Base-by-base conservation (phyloP, 1,139 yeast species). In the Taphrina flavorubra region DNA sequence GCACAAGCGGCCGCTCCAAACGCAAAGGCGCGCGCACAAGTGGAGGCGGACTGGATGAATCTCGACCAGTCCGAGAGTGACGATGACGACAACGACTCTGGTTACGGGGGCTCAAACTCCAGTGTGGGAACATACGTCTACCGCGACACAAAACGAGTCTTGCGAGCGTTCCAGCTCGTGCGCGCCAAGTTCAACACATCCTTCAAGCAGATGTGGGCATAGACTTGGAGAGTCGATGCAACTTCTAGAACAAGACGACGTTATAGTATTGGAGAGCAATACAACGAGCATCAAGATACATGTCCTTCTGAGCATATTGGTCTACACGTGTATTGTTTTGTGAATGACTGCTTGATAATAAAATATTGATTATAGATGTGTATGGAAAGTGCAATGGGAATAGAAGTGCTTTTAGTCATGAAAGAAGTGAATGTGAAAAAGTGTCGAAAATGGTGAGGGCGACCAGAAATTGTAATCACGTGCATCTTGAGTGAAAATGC, bases 191-290 rank as follows among this genome's bases (percentile, higher is more conserved):
- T 68, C 58, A 59, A 68, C 31, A 51, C 53, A 6, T 34, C 67
- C 16, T 68, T 68, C 49, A 59, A 51, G 34, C 62, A 66, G 49
- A 68, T 64, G 68, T 68, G 69, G 69, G 70, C 70, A 40, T 68
- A 68, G 16, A 14, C 14, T 4, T 11, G 10, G 36, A 11, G 8
- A 53, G 34, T 6, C 20, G 34, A 34, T 40, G 36, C 13, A 49
- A 20, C 37, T 44, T 16, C 1, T 44, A n/a, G 47, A 44, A 44
- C 47, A 44, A 39, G 14, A 39, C 2, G 8, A 14, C 47, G n/a
- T 6, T 44, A 13, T 44, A 44, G 47, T 16, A 44, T 44, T 1
- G 31, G 4, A 25, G 31, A 25, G 31, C 31, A 25, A 25, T 25
- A 25, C 31, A 44, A 13, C n/a, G 2, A 44, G 18, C 47, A 44